A percentile compares a stretch with the other conserved stretches of the same genome.
These are phyloP conservation scores for Mycena chlorophos DNA, from an alignment of 768 basidiomycete genomes.

Conservation along the genomic window DNA sequence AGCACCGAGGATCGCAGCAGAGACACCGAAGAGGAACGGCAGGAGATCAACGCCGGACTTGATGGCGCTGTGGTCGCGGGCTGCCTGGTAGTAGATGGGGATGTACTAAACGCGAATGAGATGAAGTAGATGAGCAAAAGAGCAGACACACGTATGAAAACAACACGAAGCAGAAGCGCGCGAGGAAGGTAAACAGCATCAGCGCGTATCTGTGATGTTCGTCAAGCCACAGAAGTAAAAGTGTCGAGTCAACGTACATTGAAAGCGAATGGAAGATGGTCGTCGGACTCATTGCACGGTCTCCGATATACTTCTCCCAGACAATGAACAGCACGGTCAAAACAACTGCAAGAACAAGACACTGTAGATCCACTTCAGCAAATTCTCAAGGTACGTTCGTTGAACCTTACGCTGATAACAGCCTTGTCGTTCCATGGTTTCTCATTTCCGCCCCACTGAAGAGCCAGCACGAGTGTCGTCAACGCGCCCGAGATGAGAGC, in stretches of 20 bases:
- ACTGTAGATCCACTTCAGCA: not conserved
- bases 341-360: slow-evolving; percentile 1
- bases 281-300: slow-evolving; percentile 7
- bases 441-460: slow-evolving; percentile 47
- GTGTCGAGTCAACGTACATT: not conserved
- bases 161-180: slow-evolving; percentile 3
- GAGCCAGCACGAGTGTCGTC: slow-evolving; percentile 38
- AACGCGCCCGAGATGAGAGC: slow-evolving; percentile 33
- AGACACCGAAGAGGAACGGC: slow-evolving; percentile 8
- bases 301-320: slow-evolving; percentile 12
- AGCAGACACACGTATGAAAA: slow-evolving; percentile 4
- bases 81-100: slow-evolving; percentile 14
- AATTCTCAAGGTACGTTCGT: not conserved
- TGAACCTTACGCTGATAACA: slow-evolving; percentile 25
- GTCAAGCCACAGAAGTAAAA: not conserved
- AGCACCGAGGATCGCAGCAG: not conserved
- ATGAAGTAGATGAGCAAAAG: too few species aligned
- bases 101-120: slow-evolving; percentile 1
- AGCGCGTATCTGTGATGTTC: slow-evolving; percentile 2
- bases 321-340: slow-evolving; percentile 1
- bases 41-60: slow-evolving; percentile 14
- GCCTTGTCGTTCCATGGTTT: slow-evolving; percentile 40
- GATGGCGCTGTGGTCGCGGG: slow-evolving; percentile 8
- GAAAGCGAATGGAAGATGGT: slow-evolving; percentile 2
- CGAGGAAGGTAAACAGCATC: slow-evolving; percentile 5